A percentile compares a stretch with the other conserved stretches of the same genome.
Evolutionary conservation across 768 basidiomycete genomes (phyloP).

Genomic region (Russula ochroleuca): DNA sequence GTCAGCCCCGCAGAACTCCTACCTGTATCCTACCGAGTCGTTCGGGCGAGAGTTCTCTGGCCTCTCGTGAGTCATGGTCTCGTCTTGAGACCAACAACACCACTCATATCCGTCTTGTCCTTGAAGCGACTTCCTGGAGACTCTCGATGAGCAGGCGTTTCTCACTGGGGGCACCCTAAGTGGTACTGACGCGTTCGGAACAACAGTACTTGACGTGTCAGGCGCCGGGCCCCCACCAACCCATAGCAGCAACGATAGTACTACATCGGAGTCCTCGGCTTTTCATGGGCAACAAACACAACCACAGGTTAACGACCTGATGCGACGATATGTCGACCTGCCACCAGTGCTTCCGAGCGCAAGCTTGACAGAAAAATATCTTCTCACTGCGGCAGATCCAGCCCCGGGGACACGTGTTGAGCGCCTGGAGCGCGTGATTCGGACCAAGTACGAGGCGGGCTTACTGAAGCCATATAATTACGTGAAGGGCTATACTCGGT

Average conservation of each 20-base stretch:
- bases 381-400: slow-evolving; percentile 93
- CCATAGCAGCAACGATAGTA: slow-evolving; percentile 2
- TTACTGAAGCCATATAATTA: slow-evolving; percentile 94
- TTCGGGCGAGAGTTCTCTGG: slow-evolving; percentile 81
- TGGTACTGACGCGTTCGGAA: slow-evolving; percentile 44
- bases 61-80: slow-evolving; percentile 52
- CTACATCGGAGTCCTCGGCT: slow-evolving; percentile 26
- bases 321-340: slow-evolving; percentile 38
- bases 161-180: slow-evolving; percentile 54
- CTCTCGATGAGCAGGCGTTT: slow-evolving; percentile 79
- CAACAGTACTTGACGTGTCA: slow-evolving; percentile 30
- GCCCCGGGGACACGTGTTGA: slow-evolving; percentile 87
- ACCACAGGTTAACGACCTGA: slow-evolving; percentile 19
- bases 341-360: slow-evolving; percentile 62
- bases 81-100: background rate
- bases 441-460: slow-evolving; percentile 95
- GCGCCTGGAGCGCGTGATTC: slow-evolving; percentile 84
- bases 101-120: slow-evolving; percentile 1
- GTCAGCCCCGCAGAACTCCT: slow-evolving; percentile 44
- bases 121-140: slow-evolving; percentile 79
- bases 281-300: slow-evolving; percentile 27
- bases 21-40: slow-evolving; percentile 66
- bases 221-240: slow-evolving; percentile 10
- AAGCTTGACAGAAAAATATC: slow-evolving; percentile 81
- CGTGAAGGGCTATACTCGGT: slow-evolving; percentile 87